A percentile compares a stretch with the other conserved stretches of the same genome.
Evolutionary conservation across 495 filamentous ascomycete genomes (phyloP).

Genomic region (Penicillium tannophilum): DNA sequence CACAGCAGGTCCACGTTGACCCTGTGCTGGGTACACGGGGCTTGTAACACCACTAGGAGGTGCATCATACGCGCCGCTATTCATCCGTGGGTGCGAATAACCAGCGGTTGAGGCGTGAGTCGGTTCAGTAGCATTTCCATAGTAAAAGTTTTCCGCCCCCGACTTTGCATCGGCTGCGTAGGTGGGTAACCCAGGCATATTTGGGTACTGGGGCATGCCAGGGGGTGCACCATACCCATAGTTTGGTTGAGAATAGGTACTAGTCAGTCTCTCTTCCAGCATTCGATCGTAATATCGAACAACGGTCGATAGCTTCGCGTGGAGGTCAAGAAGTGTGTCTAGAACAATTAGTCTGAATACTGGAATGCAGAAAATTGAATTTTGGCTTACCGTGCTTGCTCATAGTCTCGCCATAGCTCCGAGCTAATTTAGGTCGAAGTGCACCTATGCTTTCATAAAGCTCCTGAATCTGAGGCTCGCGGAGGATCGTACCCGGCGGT

Average conservation of each 20-base stretch:
- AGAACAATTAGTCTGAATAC: conserved; percentile 29
- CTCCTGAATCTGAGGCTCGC: conserved; percentile 97
- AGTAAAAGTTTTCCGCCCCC: conserved; percentile 80
- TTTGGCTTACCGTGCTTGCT: conserved; percentile 86
- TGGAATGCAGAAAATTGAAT: background rate
- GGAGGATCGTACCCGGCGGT: conserved; percentile 88
- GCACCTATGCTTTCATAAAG: conserved; percentile 95
- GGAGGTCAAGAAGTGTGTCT: conserved; percentile 89
- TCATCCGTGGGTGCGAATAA: conserved; percentile 50
- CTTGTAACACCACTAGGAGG: conserved; percentile 26
- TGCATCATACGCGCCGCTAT: conserved; percentile 23
- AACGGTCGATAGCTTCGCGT: conserved; percentile 93
- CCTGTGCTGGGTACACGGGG: conserved; percentile 27
- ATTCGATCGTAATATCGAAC: conserved; percentile 99
- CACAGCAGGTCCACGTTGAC: conserved; percentile 28
- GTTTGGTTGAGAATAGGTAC: conserved; percentile 83
- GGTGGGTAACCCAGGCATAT: conserved; percentile 62
- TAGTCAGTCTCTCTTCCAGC: conserved; percentile 92
- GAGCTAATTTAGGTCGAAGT: conserved; percentile 87
- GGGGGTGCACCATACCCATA: conserved; percentile 48
- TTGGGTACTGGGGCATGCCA: conserved; percentile 56
- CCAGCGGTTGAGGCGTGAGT: conserved; percentile 32
- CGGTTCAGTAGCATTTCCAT: conserved; percentile 59
- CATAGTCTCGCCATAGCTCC: conserved; percentile 98
- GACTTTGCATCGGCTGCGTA: conserved; percentile 49